These are phyloP conservation scores for Xylaria sp. DNA, from an alignment of 2,329 filamentous ascomycete genomes.

Conservation along the genomic window DNA sequence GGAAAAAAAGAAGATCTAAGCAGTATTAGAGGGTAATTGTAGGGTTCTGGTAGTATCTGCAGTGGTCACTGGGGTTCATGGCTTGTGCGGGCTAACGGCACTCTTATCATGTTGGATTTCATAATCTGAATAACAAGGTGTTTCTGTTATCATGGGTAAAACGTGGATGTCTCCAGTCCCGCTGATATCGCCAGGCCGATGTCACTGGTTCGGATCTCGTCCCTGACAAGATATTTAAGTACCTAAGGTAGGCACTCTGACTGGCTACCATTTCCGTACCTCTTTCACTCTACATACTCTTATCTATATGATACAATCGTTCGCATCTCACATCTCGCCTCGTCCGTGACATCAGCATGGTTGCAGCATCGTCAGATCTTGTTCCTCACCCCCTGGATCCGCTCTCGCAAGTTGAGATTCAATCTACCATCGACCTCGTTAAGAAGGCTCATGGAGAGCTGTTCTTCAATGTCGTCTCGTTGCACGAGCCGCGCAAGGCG, in stretches of 20 bases:
- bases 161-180: constrained; percentile 22
- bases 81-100: constrained; percentile 19
- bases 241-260: neutral
- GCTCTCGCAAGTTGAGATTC: constrained; percentile 74
- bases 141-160: constrained; percentile 1
- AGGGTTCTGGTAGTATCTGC: too few species aligned
- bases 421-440: constrained; percentile 70
- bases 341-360: constrained; percentile 28
- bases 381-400: constrained; percentile 77
- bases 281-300: neutral
- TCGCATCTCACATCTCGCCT: neutral
- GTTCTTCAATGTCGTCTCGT: constrained; percentile 84
- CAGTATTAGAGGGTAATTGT: too few species aligned
- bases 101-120: constrained; percentile 36
- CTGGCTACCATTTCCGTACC: neutral
- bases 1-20: neutral
- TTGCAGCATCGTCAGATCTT: constrained; percentile 27
- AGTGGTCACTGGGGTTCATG: too few species aligned
- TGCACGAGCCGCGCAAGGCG: constrained; percentile 84
- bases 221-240: neutral
- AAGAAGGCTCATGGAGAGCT: constrained; percentile 72
- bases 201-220: neutral
- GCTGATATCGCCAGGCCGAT: constrained; percentile 9
- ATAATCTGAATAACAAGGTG: constrained; percentile 31
- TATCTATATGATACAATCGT: neutral